Percentiles rank a stretch among this genome's conserved stretches.
These are phyloP conservation scores for Penicillium odoratum DNA, from an alignment of 495 filamentous ascomycete genomes.

Conservation along the genomic window DNA sequence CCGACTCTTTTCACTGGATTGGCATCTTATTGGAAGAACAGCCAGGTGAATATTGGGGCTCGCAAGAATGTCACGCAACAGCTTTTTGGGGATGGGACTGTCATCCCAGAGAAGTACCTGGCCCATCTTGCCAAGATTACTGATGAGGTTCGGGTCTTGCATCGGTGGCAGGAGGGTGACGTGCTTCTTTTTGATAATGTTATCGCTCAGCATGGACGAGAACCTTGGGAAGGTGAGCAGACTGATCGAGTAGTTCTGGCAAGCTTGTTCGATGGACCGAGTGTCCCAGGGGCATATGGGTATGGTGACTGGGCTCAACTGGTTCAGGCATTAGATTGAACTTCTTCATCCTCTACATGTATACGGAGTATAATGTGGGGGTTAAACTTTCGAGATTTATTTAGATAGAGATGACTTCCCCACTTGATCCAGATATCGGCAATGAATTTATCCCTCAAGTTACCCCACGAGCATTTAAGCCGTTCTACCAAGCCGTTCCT, in stretches of 20 bases:
- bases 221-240: conserved; percentile 49
- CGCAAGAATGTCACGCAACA: conserved; percentile 28
- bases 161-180: conserved; percentile 41
- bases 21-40: conserved; percentile 47
- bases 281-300: conserved; percentile 44
- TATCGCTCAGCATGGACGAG: conserved; percentile 48
- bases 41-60: conserved; percentile 20
- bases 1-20: conserved; percentile 53
- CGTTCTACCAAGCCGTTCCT: not conserved
- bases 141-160: conserved; percentile 48
- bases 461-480: not conserved
- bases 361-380: too few species aligned
- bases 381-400: not conserved
- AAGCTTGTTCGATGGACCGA: conserved; percentile 43
- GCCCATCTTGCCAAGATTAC: conserved; percentile 46
- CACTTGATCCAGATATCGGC: not conserved
- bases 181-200: conserved; percentile 50
- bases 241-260: conserved; percentile 45
- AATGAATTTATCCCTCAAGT: not conserved
- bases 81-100: conserved; percentile 50
- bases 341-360: too few species aligned
- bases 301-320: conserved; percentile 47
- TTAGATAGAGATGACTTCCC: not conserved
- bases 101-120: conserved; percentile 52
- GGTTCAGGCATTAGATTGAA: conserved; percentile 36